A percentile compares a stretch with the other conserved stretches of the same genome.
Conservation (phyloP, 139 green algal species). For the Parachlorella kessleri region DNA sequence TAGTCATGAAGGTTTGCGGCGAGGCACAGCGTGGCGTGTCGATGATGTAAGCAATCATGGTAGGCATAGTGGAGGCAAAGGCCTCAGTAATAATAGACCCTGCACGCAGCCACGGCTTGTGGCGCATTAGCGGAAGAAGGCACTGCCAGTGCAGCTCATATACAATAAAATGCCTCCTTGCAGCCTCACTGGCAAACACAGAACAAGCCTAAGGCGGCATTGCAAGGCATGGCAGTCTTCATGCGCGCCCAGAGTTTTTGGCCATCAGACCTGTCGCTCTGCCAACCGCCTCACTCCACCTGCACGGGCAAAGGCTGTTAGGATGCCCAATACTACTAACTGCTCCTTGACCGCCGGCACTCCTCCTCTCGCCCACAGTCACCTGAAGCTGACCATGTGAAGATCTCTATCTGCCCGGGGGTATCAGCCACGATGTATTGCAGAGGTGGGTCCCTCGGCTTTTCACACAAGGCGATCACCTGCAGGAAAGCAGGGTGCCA, state of each 20-base stretch:
- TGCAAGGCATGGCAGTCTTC: no score
- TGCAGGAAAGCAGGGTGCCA: no score
- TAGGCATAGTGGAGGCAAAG: slow-evolving; percentile 90
- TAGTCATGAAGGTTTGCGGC: slow-evolving; percentile 97
- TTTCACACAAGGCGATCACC: slow-evolving; percentile 84
- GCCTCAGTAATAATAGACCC: slow-evolving; percentile 93
- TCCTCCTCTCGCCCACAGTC: neutral
- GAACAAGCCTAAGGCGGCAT: no score
- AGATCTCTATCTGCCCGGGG: slow-evolving; percentile 99
- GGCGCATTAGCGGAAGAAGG: neutral
- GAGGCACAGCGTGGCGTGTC: slow-evolving; percentile 88
- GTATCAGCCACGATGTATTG: slow-evolving; percentile 94
- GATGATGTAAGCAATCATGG: slow-evolving; percentile 88
- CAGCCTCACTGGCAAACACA: no score
- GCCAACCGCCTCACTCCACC: no score
- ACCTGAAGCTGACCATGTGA: slow-evolving; percentile 94
- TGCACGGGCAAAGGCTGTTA: no score
- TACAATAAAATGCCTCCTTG: no score
- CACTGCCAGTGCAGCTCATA: no score
- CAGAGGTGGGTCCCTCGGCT: slow-evolving; percentile 76
- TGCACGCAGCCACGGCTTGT: neutral
- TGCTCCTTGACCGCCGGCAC: no score
- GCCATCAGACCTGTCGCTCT: no score
- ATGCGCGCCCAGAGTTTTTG: no score
- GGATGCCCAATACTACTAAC: no score